Conservation (phyloP, 805 yeast genomes). For the Candida easanensis region DNA sequence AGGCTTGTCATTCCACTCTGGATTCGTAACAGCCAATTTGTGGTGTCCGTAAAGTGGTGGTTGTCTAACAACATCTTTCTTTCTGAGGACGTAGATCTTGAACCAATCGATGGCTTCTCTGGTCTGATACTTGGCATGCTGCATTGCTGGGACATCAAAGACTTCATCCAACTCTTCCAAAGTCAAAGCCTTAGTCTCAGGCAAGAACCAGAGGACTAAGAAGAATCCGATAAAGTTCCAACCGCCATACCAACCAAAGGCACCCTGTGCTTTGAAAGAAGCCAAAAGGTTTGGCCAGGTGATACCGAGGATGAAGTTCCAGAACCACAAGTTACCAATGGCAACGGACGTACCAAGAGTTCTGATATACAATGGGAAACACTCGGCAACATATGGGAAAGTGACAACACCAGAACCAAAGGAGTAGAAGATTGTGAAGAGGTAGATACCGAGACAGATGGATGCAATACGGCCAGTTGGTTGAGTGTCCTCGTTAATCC, state of each 20-base stretch:
- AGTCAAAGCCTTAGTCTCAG: slow-evolving; percentile 65
- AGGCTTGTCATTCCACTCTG: slow-evolving; percentile 62
- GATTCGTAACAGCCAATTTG: slow-evolving; percentile 57
- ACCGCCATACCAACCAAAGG: slow-evolving; percentile 85
- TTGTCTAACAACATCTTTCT: slow-evolving; percentile 42
- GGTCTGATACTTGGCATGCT: slow-evolving; percentile 52
- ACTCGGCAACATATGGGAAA: slow-evolving; percentile 84
- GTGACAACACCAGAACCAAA: slow-evolving; percentile 91
- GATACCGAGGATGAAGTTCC: slow-evolving; percentile 65
- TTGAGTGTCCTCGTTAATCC: slow-evolving; percentile 46
- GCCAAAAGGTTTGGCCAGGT: slow-evolving; percentile 74
- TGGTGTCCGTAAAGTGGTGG: slow-evolving; percentile 57
- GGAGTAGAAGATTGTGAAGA: slow-evolving; percentile 71
- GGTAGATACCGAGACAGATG: slow-evolving; percentile 69
- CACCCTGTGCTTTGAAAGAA: slow-evolving; percentile 77
- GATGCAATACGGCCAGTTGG: slow-evolving; percentile 59
- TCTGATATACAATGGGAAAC: slow-evolving; percentile 74
- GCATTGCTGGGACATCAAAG: slow-evolving; percentile 53
- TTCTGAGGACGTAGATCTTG: slow-evolving; percentile 46
- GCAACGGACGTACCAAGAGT: slow-evolving; percentile 81
- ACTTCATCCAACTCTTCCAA: slow-evolving; percentile 73
- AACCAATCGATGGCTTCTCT: slow-evolving; percentile 39
- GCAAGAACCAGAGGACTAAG: slow-evolving; percentile 66
- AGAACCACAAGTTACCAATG: slow-evolving; percentile 73
- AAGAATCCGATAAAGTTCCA: slow-evolving; percentile 75